Evolutionary conservation across 208 protist species (phyloP).

Genomic region (Trypanosoma avium): DNA sequence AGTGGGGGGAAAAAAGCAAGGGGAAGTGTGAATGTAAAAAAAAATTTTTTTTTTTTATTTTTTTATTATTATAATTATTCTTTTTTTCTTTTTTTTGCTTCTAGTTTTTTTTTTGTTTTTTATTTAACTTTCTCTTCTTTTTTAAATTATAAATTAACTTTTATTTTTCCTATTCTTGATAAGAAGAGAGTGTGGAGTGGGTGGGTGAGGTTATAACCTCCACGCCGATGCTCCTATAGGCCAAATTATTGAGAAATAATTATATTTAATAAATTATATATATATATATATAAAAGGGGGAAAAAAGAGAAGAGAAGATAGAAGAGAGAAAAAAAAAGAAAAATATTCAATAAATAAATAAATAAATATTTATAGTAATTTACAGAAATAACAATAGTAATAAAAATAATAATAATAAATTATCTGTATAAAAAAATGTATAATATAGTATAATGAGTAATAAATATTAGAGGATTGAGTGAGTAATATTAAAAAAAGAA

Average conservation of each 20-base stretch:
- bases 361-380: no score
- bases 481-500: no score
- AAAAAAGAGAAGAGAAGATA: background rate
- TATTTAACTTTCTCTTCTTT: background rate
- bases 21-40: background rate
- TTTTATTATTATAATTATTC: background rate
- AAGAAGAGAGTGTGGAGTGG: background rate
- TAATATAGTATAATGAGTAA: no score
- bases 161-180: background rate
- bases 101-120: background rate
- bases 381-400: no score
- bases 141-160: background rate
- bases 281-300: background rate
- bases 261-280: background rate
- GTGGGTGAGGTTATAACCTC: constrained; percentile 7
- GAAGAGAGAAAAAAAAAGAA: background rate
- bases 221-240: background rate
- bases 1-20: background rate
- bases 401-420: no score
- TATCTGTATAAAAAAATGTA: no score
- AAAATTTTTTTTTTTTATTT: background rate
- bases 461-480: no score
- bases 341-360: constrained; percentile 1
- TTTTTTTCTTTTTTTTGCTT: background rate
- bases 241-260: no score